Percentiles rank a stretch among this genome's conserved stretches.
phyloP scores from a whole-genome alignment of 306 rosid genomes.

The Parietaria judaica region DNA sequence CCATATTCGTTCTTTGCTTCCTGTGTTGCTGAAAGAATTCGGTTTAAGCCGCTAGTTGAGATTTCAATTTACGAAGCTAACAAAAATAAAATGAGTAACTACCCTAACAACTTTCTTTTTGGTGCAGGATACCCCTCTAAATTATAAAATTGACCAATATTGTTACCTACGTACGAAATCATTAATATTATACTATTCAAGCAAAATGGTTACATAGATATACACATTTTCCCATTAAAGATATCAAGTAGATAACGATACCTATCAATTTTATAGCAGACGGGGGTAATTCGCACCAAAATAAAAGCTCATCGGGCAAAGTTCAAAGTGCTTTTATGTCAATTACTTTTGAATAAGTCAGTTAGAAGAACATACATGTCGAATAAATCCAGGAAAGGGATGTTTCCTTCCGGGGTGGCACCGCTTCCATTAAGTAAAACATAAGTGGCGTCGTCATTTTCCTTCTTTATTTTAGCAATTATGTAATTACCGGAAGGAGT shows the following conservation, averaged over 20 bases:
- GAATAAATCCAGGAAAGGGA: conserved; percentile 96
- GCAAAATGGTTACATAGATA: no score
- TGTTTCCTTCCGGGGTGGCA: conserved; percentile 90
- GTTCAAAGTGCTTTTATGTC: no score
- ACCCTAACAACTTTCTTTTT: no score
- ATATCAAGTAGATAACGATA: no score
- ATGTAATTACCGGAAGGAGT: conserved; percentile 77
- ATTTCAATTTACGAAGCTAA: conserved; percentile 8
- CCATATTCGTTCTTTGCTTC: conserved; percentile 90
- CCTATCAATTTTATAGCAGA: no score
- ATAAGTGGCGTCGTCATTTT: conserved; percentile 48
- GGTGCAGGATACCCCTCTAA: no score
- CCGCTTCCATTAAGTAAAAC: conserved; percentile 80
- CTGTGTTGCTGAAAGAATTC: conserved; percentile 72
- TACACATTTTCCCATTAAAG: no score
- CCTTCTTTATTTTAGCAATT: conserved; percentile 69
- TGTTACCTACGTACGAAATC: no score
- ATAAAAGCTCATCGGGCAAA: no score
- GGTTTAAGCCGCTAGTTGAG: conserved; percentile 25
- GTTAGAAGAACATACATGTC: conserved; percentile 60
- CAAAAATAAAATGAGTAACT: conserved; percentile 1
- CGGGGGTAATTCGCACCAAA: no score
- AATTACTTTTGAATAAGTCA: background rate
- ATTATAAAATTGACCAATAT: no score
- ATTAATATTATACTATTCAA: no score